Conservation (phyloP, 2,329 filamentous ascomycete species). For the Emericellopsis atlantica region DNA sequence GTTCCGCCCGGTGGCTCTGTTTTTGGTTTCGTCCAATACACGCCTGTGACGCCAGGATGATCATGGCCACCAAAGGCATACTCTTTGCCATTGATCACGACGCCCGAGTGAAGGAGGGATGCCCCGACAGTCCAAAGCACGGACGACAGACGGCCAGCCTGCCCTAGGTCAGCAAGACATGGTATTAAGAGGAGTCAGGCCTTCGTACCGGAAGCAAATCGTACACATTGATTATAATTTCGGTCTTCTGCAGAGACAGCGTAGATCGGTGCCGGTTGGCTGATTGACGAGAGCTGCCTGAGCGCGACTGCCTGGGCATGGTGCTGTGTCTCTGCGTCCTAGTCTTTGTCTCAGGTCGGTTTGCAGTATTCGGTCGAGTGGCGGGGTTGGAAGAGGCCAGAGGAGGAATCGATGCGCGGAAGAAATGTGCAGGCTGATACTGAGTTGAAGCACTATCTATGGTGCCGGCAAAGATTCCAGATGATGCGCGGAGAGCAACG, state of each 20-base stretch:
- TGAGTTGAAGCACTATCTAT: no score
- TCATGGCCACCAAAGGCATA: slow-evolving; percentile 81
- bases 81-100: slow-evolving; percentile 68
- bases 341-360: not conserved
- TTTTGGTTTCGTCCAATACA: slow-evolving; percentile 69
- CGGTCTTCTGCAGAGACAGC: slow-evolving; percentile 57
- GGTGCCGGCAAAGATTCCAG: no score
- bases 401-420: no score
- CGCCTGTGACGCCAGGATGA: slow-evolving; percentile 56
- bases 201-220: slow-evolving; percentile 55
- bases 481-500: no score
- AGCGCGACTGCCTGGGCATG: not conserved
- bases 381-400: not conserved
- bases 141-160: slow-evolving; percentile 65
- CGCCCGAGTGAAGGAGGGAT: slow-evolving; percentile 69
- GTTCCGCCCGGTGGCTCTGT: slow-evolving; percentile 66
- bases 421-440: no score
- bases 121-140: slow-evolving; percentile 67
- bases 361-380: not conserved
- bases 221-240: slow-evolving; percentile 67
- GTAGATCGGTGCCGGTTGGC: slow-evolving; percentile 45
- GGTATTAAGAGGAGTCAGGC: not conserved
- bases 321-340: not conserved
- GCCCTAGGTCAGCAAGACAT: slow-evolving; percentile 1
- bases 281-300: slow-evolving; percentile 2